Percentiles rank a stretch among this genome's conserved stretches.
Conservation (phyloP, 2,329 filamentous ascomycete species). For the Fusarium buharicum region DNA sequence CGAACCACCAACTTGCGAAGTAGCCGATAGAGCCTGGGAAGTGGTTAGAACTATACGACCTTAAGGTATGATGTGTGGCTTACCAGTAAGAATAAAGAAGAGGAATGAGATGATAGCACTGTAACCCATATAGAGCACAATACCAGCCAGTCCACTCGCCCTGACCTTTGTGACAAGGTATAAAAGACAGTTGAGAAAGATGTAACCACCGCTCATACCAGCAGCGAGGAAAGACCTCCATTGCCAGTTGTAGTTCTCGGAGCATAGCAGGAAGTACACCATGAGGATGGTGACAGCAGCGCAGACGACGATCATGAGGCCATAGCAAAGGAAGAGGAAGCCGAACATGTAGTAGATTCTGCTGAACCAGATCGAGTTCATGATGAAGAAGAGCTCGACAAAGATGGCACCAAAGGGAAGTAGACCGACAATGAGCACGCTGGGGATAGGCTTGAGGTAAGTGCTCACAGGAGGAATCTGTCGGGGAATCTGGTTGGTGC, state of each 20-base stretch:
- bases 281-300: conserved; percentile 92
- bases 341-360: conserved; percentile 99
- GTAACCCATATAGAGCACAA: conserved; percentile 93
- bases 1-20: conserved; percentile 93
- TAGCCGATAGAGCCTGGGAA: conserved; percentile 88
- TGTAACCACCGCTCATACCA: conserved; percentile 89
- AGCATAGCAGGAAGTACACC: conserved; percentile 95
- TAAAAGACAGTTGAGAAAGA: conserved; percentile 89
- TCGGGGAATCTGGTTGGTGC: conserved; percentile 96
- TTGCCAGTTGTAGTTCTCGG: conserved; percentile 99
- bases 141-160: conserved; percentile 84
- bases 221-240: conserved; percentile 95
- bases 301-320: conserved; percentile 94
- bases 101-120: conserved; percentile 88
- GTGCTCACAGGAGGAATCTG: conserved; percentile 88
- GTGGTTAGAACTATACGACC: conserved; percentile 27
- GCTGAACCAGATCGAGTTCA: conserved; percentile 98
- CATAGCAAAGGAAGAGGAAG: conserved; percentile 97
- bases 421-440: conserved; percentile 90
- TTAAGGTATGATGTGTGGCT: conserved; percentile 50
- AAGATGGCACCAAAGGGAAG: conserved; percentile 97
- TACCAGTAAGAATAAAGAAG: conserved; percentile 94
- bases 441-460: conserved; percentile 87
- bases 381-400: conserved; percentile 98
- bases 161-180: conserved; percentile 92